Evolutionary conservation across 2,329 filamentous ascomycete genomes (phyloP).

Genomic region (Coniella lustricola): DNA sequence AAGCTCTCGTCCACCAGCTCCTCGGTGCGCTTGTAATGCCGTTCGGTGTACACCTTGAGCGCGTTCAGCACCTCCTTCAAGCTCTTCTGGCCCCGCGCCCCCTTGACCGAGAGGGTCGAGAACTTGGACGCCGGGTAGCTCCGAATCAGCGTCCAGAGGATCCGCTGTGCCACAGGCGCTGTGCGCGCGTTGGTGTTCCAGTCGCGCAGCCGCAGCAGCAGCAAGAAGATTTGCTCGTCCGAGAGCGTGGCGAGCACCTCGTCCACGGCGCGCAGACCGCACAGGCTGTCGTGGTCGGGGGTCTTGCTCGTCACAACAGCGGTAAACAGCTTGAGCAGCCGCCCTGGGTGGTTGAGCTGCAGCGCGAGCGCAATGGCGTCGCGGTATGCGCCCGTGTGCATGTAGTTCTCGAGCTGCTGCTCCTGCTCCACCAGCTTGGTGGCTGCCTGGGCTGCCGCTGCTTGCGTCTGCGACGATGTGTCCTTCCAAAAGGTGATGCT

Average conservation of each 20-base stretch:
- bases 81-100: slow-evolving; percentile 52
- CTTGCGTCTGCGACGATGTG: slow-evolving; percentile 74
- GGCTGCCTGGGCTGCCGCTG: slow-evolving; percentile 64
- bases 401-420: slow-evolving; percentile 88
- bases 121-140: slow-evolving; percentile 76
- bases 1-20: slow-evolving; percentile 92
- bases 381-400: slow-evolving; percentile 78
- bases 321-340: slow-evolving; percentile 77
- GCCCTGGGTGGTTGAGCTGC: slow-evolving; percentile 87
- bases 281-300: slow-evolving; percentile 56
- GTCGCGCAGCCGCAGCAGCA: slow-evolving; percentile 78
- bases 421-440: slow-evolving; percentile 81
- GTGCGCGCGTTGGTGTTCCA: slow-evolving; percentile 97
- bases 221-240: slow-evolving; percentile 76
- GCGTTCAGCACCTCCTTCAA: slow-evolving; percentile 80
- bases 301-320: slow-evolving; percentile 60
- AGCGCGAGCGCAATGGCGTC: slow-evolving; percentile 89
- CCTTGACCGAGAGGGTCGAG: slow-evolving; percentile 58
- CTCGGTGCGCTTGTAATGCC: slow-evolving; percentile 84
- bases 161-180: slow-evolving; percentile 74
- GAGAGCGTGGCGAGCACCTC: slow-evolving; percentile 72
- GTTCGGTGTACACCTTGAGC: slow-evolving; percentile 84
- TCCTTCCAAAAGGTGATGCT: slow-evolving; percentile 95
- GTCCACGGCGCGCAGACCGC: slow-evolving; percentile 66
- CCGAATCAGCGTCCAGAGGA: slow-evolving; percentile 71